Evolutionary conservation across 306 rosid species (phyloP).

Genomic region (Rosa chinensis): DNA sequence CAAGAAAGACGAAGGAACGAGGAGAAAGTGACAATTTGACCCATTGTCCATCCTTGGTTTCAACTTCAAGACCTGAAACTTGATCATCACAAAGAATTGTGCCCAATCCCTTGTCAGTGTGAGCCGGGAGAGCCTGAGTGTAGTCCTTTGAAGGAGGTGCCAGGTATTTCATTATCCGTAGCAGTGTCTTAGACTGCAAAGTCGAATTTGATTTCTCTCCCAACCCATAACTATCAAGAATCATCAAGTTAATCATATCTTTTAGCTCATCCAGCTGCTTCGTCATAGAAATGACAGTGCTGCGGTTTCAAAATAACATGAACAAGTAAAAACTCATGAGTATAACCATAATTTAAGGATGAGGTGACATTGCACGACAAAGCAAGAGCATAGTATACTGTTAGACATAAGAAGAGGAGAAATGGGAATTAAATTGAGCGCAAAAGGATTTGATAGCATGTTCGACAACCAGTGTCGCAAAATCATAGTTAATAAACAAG

Average conservation of each 20-base stretch:
- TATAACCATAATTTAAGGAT: background rate
- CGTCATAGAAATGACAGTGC: background rate
- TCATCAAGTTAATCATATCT: background rate
- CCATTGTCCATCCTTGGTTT: constrained; percentile 32
- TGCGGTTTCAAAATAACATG: background rate
- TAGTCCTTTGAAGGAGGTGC: constrained; percentile 17
- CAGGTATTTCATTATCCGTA: constrained; percentile 21
- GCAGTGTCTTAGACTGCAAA: background rate
- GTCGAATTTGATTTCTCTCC: constrained; percentile 4
- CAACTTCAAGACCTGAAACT: constrained; percentile 20
- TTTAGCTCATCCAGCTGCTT: constrained; percentile 9
- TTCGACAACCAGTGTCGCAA: background rate
- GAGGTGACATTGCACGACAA: background rate
- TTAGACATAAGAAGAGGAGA: no score
- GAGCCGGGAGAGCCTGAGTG: background rate
- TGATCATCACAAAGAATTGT: constrained; percentile 25
- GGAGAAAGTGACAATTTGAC: constrained; percentile 14
- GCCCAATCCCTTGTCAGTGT: constrained; percentile 11
- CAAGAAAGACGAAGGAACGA: constrained; percentile 10
- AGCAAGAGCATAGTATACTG: no score
- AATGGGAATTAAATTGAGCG: no score
- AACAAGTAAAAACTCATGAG: background rate
- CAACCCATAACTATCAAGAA: constrained; percentile 17
- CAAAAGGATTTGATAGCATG: no score
- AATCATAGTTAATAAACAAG: no score